These are phyloP conservation scores for Arachnomyces sp. DNA, from an alignment of 2,329 filamentous ascomycete genomes.

Conservation along the genomic window DNA sequence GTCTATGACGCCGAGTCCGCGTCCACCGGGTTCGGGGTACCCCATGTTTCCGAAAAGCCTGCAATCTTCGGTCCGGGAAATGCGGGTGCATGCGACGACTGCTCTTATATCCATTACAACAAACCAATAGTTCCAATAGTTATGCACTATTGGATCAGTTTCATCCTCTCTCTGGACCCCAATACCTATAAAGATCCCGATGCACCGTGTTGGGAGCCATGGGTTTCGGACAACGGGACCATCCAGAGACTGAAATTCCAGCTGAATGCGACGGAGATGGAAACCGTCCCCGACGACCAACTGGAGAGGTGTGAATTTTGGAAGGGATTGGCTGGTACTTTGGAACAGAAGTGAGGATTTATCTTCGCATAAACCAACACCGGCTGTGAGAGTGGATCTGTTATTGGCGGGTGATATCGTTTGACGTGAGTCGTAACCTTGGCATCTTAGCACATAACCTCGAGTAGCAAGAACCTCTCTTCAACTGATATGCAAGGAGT, in stretches of 20 bases:
- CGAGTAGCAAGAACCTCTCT: too few relatives aligned
- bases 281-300: conserved; percentile 6
- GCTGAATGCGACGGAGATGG: conserved; percentile 11
- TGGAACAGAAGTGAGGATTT: too few relatives aligned
- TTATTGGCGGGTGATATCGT: too few relatives aligned
- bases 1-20: conserved; percentile 27
- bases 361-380: too few relatives aligned
- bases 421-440: too few relatives aligned
- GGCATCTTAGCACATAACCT: too few relatives aligned
- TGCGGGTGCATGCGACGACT: conserved; percentile 1
- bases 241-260: conserved; percentile 7
- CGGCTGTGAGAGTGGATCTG: too few relatives aligned
- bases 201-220: conserved; percentile 27
- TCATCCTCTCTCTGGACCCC: conserved; percentile 32
- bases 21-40: too few relatives aligned
- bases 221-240: too few relatives aligned
- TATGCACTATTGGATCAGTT: conserved; percentile 41
- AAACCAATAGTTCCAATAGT: conserved; percentile 23
- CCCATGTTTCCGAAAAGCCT: conserved; percentile 26
- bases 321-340: conserved; percentile 4
- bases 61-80: conserved; percentile 6
- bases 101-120: conserved; percentile 26
- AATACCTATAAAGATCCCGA: conserved; percentile 26
- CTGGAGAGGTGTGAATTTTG: conserved; percentile 11
- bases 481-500: too few relatives aligned